phyloP scores from a whole-genome alignment of 208 protist species.

The Tritrichomonas musculus region DNA sequence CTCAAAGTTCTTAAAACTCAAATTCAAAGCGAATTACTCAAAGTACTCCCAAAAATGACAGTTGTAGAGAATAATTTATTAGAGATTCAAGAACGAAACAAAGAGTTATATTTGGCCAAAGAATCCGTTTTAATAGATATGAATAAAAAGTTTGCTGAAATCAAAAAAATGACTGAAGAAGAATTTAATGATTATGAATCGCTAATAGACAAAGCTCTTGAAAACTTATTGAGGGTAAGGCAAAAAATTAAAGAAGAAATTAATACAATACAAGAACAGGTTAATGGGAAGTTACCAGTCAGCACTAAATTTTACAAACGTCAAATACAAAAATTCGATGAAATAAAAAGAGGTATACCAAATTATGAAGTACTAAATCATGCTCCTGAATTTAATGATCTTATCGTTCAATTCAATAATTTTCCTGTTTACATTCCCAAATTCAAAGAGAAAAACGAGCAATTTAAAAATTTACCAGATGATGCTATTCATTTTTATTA shows the following conservation, averaged over 20 bases:
- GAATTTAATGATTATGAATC: not conserved
- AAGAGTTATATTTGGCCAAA: not conserved
- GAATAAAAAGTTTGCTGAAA: not conserved
- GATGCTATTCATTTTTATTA: not conserved
- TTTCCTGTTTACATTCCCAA: not conserved
- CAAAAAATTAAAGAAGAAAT: not conserved
- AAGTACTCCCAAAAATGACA: not conserved
- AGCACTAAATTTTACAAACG: too few species aligned
- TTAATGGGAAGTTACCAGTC: not conserved
- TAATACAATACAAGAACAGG: not conserved
- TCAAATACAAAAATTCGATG: too few species aligned
- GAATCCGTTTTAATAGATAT: not conserved
- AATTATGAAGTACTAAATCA: too few species aligned
- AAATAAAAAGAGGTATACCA: too few species aligned
- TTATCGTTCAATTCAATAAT: not conserved
- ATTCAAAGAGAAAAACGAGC: not conserved
- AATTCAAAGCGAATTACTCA: not conserved
- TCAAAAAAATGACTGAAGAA: not conserved
- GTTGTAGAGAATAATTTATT: not conserved
- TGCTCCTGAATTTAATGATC: not conserved
- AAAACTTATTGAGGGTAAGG: not conserved
- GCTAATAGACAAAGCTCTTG: too few species aligned
- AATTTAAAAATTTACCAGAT: not conserved
- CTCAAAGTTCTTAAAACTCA: not conserved
- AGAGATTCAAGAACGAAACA: too few species aligned